phyloP scores from a whole-genome alignment of 1,284 basidiomycete genomes.

The Porodaedalea pini region DNA sequence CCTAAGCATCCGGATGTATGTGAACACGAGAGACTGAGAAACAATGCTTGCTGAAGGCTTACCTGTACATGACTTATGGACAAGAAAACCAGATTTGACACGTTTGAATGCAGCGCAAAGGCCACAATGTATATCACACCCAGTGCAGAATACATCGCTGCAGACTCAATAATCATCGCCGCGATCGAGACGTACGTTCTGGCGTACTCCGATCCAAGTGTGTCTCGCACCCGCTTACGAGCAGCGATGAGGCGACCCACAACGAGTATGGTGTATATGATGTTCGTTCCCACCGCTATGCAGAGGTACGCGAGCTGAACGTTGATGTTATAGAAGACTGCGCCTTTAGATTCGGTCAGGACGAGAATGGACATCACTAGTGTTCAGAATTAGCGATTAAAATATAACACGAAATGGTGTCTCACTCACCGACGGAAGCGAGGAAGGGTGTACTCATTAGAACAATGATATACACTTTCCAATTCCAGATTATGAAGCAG shows the following conservation, averaged over 20 bases:
- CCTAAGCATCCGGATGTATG: slow-evolving; percentile 26
- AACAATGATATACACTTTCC: slow-evolving; percentile 22
- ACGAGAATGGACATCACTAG: slow-evolving; percentile 29
- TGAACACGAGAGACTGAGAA: slow-evolving; percentile 27
- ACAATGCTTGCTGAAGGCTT: slow-evolving; percentile 16
- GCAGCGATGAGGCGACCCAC: slow-evolving; percentile 25
- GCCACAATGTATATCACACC: slow-evolving; percentile 3
- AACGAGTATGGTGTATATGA: slow-evolving; percentile 32
- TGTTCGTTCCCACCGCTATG: slow-evolving; percentile 29
- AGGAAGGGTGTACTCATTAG: slow-evolving; percentile 27
- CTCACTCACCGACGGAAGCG: slow-evolving; percentile 27
- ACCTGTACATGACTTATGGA: slow-evolving; percentile 14
- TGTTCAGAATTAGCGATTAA: neutral
- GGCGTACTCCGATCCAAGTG: slow-evolving; percentile 25
- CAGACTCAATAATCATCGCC: slow-evolving; percentile 30
- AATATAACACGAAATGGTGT: neutral
- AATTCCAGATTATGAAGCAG: slow-evolving; percentile 22
- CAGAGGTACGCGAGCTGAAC: slow-evolving; percentile 29
- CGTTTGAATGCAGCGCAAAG: neutral
- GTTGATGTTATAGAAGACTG: slow-evolving; percentile 28
- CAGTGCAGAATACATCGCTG: slow-evolving; percentile 5
- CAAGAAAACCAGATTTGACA: slow-evolving; percentile 7
- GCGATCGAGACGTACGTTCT: slow-evolving; percentile 23
- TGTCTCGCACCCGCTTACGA: slow-evolving; percentile 22
- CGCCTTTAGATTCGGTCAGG: slow-evolving; percentile 24